A percentile compares a stretch with the other conserved stretches of the same genome.
phyloP scores from a whole-genome alignment of 1,284 basidiomycete species.

The Peniophora sp. region DNA sequence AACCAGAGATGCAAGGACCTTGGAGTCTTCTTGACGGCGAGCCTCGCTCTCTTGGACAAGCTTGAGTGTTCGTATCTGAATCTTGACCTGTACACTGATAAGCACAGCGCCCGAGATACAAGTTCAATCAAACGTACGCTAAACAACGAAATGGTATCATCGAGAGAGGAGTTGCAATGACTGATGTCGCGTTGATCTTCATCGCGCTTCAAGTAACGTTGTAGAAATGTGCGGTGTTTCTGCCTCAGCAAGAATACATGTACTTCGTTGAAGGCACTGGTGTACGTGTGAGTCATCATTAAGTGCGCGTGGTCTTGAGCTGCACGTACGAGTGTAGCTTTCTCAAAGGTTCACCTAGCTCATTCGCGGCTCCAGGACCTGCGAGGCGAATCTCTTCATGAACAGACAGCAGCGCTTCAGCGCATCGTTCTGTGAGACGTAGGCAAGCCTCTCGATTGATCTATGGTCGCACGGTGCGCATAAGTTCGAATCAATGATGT shows the following conservation, averaged over 20 bases:
- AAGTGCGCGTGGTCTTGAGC: too few species aligned
- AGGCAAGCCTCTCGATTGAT: conserved; percentile 46
- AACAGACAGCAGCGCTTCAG: conserved; percentile 38
- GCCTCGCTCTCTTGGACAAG: conserved; percentile 36
- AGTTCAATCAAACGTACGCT: neutral
- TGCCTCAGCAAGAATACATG: neutral
- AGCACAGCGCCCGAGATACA: neutral
- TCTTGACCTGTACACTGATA: conserved; percentile 21
- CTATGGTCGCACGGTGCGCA: too few species aligned
- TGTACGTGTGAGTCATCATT: too few species aligned
- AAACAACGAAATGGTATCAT: neutral
- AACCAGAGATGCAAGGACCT: neutral
- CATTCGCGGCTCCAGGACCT: conserved; percentile 26
- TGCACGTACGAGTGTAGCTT: conserved; percentile 37
- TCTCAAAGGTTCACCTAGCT: conserved; percentile 30
- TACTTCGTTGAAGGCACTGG: neutral
- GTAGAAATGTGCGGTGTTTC: neutral
- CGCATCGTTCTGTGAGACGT: conserved; percentile 43
- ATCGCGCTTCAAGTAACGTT: neutral
- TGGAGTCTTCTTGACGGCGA: neutral
- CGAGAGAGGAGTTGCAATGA: neutral
- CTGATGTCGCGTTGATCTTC: neutral
- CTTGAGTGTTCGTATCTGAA: conserved; percentile 56
- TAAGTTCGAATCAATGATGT: too few species aligned
- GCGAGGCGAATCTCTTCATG: conserved; percentile 36